Evolutionary conservation across 768 basidiomycete species (phyloP).

Genomic region (Suillus weaverae): DNA sequence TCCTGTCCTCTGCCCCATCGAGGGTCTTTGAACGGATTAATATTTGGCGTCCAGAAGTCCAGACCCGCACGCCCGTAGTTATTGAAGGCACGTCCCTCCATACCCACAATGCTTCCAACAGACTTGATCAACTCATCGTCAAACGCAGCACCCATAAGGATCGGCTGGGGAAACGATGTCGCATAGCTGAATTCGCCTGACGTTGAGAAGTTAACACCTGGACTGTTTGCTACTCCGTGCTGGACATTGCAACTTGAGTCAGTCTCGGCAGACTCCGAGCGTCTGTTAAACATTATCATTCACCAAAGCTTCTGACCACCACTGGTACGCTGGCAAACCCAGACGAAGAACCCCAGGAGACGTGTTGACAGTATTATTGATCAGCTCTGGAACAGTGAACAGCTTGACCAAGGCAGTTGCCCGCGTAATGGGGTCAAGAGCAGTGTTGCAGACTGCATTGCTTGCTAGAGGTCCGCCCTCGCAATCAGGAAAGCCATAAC

Average conservation of each 20-base stretch:
- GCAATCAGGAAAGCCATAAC: constrained; percentile 50
- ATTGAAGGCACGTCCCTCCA: constrained; percentile 59
- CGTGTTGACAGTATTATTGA: constrained; percentile 48
- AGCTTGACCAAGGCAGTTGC: constrained; percentile 49
- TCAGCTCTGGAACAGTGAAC: constrained; percentile 53
- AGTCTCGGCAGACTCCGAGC: not conserved
- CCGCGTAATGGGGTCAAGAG: constrained; percentile 43
- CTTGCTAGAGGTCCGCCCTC: constrained; percentile 43
- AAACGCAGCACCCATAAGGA: constrained; percentile 54
- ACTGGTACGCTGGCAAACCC: constrained; percentile 56
- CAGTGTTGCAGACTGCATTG: constrained; percentile 49
- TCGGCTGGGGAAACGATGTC: constrained; percentile 59
- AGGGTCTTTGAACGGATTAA: constrained; percentile 56
- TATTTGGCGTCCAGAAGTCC: constrained; percentile 59
- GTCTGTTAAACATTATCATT: constrained; percentile 12
- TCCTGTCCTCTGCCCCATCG: constrained; percentile 65
- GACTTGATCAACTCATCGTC: constrained; percentile 52
- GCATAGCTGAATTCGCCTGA: constrained; percentile 56
- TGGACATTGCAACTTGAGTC: constrained; percentile 16
- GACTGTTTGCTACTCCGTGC: constrained; percentile 58
- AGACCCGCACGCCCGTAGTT: constrained; percentile 53
- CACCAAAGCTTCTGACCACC: constrained; percentile 64
- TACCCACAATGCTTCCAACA: constrained; percentile 52
- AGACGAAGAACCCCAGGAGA: constrained; percentile 54
- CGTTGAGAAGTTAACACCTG: constrained; percentile 49